Base-by-base conservation (phyloP, 805 yeast species). In the Myxozyma geophila region DNA sequence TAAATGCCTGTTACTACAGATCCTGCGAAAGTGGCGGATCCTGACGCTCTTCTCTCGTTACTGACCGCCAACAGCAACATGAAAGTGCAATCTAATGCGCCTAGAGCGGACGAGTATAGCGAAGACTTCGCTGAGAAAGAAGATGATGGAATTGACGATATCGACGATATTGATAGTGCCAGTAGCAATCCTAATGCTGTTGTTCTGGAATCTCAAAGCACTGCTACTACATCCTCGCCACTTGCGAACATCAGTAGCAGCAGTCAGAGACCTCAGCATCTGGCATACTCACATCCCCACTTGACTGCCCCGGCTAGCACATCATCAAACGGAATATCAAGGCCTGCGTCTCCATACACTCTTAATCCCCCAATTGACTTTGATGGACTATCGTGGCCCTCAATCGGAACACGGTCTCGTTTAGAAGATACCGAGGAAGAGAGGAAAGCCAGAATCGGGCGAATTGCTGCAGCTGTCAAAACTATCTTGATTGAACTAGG, bases 331-430 rank as follows among this genome's bases (percentile, higher is more conserved):
- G 78, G 88, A 62, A 87, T 83, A 69, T 87, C 91, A 2, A 81
- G 92, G 71, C 90, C 91, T 1, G 92, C 92, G 0, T 85, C 92
- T 4, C 96, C 96, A 21, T 88, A 87, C 74, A 89, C 96, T 1
- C 75, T 88, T 58, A 87, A 85, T 67, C 92, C 97, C 0, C 95
- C 97, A 19, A 87, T 92, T 40, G 97, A 91, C 72, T 85, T 83
- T 50, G 97, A 90, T 76, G 97, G 97, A 0, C 82, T 93, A 53
- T 90, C 97, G 50, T 93, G 97, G 97, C 98, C 98, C 17, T 86
- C 92, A 17, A 71, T 81, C 2, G 98, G 98, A 8, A 93, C 99
- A 7, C 80, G 96, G 61, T 76, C 74, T 36, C 81, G 98, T 60
- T 82, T 90, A 15, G 91, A 87, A 63, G 89, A 89, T 64, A 79